These are phyloP conservation scores for Musa acuminata DNA, from an alignment of 176 grass and related monocot species.

Conservation along the genomic window DNA sequence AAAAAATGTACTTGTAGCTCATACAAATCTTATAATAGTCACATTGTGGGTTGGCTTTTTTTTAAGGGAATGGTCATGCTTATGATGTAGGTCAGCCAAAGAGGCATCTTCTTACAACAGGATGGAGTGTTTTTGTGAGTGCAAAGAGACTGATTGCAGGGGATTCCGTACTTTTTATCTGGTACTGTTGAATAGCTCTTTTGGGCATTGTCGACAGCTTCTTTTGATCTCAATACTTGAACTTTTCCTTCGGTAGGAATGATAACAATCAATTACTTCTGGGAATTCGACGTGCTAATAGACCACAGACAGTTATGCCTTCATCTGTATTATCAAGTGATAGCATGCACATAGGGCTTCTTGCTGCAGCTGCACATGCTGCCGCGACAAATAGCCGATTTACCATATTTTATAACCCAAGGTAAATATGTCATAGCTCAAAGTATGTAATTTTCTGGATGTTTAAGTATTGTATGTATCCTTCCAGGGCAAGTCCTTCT, in stretches of 20 bases:
- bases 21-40: background rate
- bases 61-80: conserved; percentile 19
- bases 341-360: conserved; percentile 98
- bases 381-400: conserved; percentile 94
- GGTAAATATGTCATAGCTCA: conserved; percentile 25
- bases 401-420: conserved; percentile 97
- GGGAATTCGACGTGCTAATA: conserved; percentile 82
- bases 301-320: conserved; percentile 90
- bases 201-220: background rate
- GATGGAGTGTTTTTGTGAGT: conserved; percentile 97
- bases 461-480: background rate
- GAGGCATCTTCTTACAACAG: conserved; percentile 91
- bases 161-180: conserved; percentile 97
- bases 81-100: conserved; percentile 85
- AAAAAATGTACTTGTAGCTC: background rate
- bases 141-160: conserved; percentile 93
- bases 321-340: conserved; percentile 98
- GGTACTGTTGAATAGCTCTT: conserved; percentile 27
- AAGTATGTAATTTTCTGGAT: background rate
- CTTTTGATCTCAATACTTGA: background rate
- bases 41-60: background rate
- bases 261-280: conserved; percentile 91
- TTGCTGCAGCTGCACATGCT: conserved; percentile 94
- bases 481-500: conserved; percentile 87
- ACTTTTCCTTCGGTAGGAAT: conserved; percentile 37